Conservation (phyloP, 805 yeast genomes). For the Suhomyces tanzawaensis region DNA sequence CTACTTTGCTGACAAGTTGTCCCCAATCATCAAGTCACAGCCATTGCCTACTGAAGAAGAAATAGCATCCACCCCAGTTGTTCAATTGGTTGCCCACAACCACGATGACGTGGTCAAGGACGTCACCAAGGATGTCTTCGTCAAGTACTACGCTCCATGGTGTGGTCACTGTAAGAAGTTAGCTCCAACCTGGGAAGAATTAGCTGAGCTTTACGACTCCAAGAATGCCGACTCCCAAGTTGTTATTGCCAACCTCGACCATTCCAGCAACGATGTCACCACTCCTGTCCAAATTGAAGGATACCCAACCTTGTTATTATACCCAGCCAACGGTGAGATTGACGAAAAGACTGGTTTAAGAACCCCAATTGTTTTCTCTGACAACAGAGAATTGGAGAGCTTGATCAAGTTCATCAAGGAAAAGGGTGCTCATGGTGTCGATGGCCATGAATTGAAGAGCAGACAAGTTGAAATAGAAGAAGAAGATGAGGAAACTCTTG, state of each 20-base stretch:
- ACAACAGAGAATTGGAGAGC: slow-evolving; percentile 70
- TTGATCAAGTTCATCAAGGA: slow-evolving; percentile 70
- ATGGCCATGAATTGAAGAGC: slow-evolving; percentile 41
- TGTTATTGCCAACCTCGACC: slow-evolving; percentile 82
- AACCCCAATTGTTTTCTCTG: slow-evolving; percentile 59
- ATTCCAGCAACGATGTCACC: slow-evolving; percentile 84
- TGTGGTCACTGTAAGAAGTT: slow-evolving; percentile 94
- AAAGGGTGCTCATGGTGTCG: slow-evolving; percentile 61
- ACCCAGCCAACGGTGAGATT: slow-evolving; percentile 66
- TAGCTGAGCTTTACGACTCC: slow-evolving; percentile 64
- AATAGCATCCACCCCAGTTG: slow-evolving; percentile 52
- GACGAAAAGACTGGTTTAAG: slow-evolving; percentile 44
- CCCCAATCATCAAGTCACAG: slow-evolving; percentile 80
- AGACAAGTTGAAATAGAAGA: slow-evolving; percentile 27
- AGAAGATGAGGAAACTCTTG: slow-evolving; percentile 15
- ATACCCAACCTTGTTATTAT: slow-evolving; percentile 88
- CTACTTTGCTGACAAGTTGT: slow-evolving; percentile 61
- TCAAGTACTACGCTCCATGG: slow-evolving; percentile 96
- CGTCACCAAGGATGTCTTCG: slow-evolving; percentile 64
- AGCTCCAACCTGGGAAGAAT: slow-evolving; percentile 85
- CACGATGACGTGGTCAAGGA: slow-evolving; percentile 68
- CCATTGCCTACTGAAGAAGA: slow-evolving; percentile 82
- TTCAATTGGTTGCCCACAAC: slow-evolving; percentile 78
- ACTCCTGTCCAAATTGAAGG: slow-evolving; percentile 68
- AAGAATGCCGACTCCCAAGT: slow-evolving; percentile 52